Conservation (phyloP, 306 rosid genomes). For the Acacia acuminata region DNA sequence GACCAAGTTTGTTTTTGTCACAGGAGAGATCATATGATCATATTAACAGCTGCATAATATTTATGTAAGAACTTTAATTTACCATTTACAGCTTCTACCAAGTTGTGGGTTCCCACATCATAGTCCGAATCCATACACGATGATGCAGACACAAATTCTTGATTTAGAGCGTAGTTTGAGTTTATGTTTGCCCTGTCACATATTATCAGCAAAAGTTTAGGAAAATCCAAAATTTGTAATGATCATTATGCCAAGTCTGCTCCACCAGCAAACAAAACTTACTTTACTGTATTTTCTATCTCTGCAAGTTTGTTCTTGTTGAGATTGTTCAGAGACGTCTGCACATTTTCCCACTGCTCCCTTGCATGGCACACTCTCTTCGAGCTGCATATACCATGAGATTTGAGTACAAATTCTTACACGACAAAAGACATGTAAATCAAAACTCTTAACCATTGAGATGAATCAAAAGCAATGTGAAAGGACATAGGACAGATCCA, state of each 20-base stretch:
- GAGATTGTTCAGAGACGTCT: slow-evolving; percentile 46
- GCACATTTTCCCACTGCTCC: slow-evolving; percentile 69
- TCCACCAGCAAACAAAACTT: slow-evolving; percentile 35
- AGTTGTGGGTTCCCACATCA: slow-evolving; percentile 44
- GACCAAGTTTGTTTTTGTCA: neutral
- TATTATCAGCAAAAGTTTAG: neutral
- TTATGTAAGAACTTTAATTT: slow-evolving; percentile 26
- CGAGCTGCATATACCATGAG: slow-evolving; percentile 59
- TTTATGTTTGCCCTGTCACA: slow-evolving; percentile 55
- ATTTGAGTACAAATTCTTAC: neutral
- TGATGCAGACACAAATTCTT: slow-evolving; percentile 56
- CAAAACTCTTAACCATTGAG: neutral
- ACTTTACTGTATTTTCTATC: slow-evolving; percentile 65
- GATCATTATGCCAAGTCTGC: neutral
- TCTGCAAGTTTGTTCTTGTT: slow-evolving; percentile 48
- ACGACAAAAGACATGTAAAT: neutral
- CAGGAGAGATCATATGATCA: neutral
- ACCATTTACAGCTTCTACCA: slow-evolving; percentile 68
- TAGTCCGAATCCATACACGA: slow-evolving; percentile 49
- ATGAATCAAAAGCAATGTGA: neutral
- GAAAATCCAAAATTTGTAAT: neutral
- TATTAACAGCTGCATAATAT: neutral
- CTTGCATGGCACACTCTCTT: slow-evolving; percentile 52
- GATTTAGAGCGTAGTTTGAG: slow-evolving; percentile 47
- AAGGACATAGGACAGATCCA: neutral